Evolutionary conservation across 2,329 filamentous ascomycete species (phyloP).

Genomic region (Magnaporthales sp.): DNA sequence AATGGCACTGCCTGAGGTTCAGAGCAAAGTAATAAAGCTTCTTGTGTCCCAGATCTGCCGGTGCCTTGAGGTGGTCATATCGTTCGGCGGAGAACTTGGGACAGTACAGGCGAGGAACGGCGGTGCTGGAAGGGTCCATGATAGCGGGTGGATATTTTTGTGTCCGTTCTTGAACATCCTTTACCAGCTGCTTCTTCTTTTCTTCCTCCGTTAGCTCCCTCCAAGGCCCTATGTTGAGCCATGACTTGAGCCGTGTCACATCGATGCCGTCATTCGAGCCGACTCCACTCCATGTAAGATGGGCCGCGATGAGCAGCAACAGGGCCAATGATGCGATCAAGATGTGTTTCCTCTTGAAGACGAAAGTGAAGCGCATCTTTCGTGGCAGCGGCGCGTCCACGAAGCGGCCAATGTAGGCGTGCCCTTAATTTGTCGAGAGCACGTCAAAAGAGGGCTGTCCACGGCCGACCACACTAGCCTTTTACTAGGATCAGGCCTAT

Average conservation of each 20-base stretch:
- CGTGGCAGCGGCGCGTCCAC: neutral
- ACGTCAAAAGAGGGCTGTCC: too few relatives aligned
- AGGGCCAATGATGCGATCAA: neutral
- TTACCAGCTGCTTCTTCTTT: neutral
- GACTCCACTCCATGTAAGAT: neutral
- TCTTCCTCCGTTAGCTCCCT: neutral
- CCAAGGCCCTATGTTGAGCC: neutral
- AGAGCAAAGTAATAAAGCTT: conserved; percentile 43
- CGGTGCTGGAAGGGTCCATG: conserved; percentile 8
- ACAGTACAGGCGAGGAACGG: conserved; percentile 7
- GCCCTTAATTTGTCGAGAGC: neutral
- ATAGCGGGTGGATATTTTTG: conserved; percentile 11
- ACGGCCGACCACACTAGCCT: too few relatives aligned
- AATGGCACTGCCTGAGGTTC: conserved; percentile 34
- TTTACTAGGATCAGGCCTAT: too few relatives aligned
- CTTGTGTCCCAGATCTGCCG: neutral
- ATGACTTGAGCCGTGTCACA: neutral
- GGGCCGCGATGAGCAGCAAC: neutral
- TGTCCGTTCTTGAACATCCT: neutral
- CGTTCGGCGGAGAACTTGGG: conserved; percentile 5
- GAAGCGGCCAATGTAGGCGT: neutral
- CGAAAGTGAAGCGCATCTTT: neutral
- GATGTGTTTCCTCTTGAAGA: neutral
- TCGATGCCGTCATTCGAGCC: neutral
- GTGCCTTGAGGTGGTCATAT: conserved; percentile 8